Evolutionary conservation across 805 yeast genomes (phyloP).

Genomic region (Sugiyamaella americana): DNA sequence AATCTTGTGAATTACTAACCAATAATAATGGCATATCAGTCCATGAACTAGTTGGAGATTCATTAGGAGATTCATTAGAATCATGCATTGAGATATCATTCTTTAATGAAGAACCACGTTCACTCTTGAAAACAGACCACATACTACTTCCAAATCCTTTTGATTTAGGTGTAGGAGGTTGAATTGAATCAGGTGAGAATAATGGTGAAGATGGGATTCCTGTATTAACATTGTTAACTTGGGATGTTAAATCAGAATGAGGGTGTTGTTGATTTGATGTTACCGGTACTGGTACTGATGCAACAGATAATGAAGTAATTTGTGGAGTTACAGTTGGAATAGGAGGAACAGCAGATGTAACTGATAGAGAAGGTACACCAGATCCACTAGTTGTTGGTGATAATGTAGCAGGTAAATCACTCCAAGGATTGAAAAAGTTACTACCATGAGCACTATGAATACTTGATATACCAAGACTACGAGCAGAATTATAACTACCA

Average conservation of each 20-base stretch:
- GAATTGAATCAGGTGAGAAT: not conserved
- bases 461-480: not conserved
- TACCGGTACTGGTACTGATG: not conserved
- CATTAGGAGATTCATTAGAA: conserved; percentile 1
- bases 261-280: not conserved
- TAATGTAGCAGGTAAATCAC: not conserved
- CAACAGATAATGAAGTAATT: too few relatives aligned
- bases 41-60: not conserved
- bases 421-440: conserved; percentile 13
- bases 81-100: not conserved
- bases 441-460: conserved; percentile 1
- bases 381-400: not conserved
- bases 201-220: not conserved
- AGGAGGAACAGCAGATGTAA: too few relatives aligned
- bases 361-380: too few relatives aligned
- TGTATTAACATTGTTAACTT: not conserved
- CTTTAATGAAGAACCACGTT: not conserved
- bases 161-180: not conserved
- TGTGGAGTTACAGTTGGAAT: not conserved
- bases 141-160: conserved; percentile 5
- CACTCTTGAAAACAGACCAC: conserved; percentile 13
- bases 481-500: conserved; percentile 16
- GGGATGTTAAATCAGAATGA: not conserved
- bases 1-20: not conserved
- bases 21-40: not conserved